Base-by-base conservation (phyloP, 1,139 yeast genomes). In the Hyphopichia pseudoburtonii region DNA sequence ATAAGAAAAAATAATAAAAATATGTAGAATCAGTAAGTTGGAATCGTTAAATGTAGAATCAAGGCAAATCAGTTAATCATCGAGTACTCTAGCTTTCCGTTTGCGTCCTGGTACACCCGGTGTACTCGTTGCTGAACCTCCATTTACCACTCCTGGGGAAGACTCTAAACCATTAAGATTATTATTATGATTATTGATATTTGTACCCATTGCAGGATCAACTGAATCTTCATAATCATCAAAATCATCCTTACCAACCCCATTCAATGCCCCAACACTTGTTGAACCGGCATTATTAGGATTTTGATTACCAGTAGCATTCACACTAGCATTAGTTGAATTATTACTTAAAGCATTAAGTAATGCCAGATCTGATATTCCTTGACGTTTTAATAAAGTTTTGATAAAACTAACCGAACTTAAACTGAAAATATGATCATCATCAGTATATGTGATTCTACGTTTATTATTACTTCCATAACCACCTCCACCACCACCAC, bases 341-440 rank as follows among this genome's bases (percentile, higher is more conserved):
- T n/a, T n/a, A n/a, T n/a, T n/a, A n/a, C n/a, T n/a, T n/a, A n/a
- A n/a, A n/a, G n/a, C n/a, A n/a, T n/a, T n/a, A n/a, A n/a, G n/a
- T n/a, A n/a, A n/a, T n/a, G n/a, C n/a, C n/a, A n/a, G n/a, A n/a
- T n/a, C n/a, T n/a, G n/a, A n/a, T 16, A 27, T 16, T 0, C 66
- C 65, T 38, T 60, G 64, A 33, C 57, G 57, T 47, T 71, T 77
- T 61, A 74, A 74, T 43, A 79, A 60, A 36, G 77, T 78, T 56
- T 82, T 81, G 34, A 83, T 78, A 51, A 80, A 87, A 18, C 81
- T 78, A 1, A 85, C 80, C 3, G 94, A 83, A 42, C 95, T 82
- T 55, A 87, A 64, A 30, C 95, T 85, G 63, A 90, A 90, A 6
- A 90, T 77, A 34, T 96, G 80, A 53, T 90, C 97, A 30, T 84